Base-by-base conservation (phyloP, 208 protist genomes). In the Angomonas desouzai region DNA sequence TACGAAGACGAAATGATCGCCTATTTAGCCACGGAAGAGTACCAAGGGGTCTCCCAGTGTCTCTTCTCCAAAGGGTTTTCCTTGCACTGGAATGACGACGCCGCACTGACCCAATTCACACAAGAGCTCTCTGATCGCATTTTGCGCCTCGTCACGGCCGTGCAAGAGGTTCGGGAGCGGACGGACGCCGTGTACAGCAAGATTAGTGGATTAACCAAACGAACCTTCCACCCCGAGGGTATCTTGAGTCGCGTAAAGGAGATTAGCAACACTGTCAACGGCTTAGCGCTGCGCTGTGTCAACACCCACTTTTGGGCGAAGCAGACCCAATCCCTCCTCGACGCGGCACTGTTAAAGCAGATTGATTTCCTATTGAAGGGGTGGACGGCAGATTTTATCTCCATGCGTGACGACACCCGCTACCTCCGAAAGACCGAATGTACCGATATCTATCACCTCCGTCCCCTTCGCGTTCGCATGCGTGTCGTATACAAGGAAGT, bases 401-500 rank as follows among this genome's bases (percentile, higher is more conserved):
- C 83, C 9, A 92, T 96, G 83, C 76, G 76, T 36, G 63, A 70
- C 56, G 79, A 96, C 61, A 45, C 72, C 7, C 75, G 82, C 23
- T 93, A 84, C 66, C 57, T 94, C 20, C 72, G 85, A 32, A 59
- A 58, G 11, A 49, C 25, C n/a, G 61, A 66, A 2, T 72, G 83
- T 66, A 96, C 87, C 45, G 83, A 88, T 13, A 79, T 89, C 43
- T 96, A 90, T 72, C 70, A 66, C 7, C 77, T 96, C 27, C 68
- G 66, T n/a, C 91, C 91, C 29, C 61, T 96, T 64, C 91, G 85
- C 6, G 79, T 96, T 30, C 80, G 77, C 29, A 89, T 96, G 82
- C 71, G 78, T 1, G 83, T 96, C 22, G 66, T 89, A 58, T 89
- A 83, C 64, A 90, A 88, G 66, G 79, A 92, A 43, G 83, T 92